A percentile compares a stretch with the other conserved stretches of the same genome.
Conservation (phyloP, 169 alveolate species). For the Cryptosporidium tyzzeri region DNA sequence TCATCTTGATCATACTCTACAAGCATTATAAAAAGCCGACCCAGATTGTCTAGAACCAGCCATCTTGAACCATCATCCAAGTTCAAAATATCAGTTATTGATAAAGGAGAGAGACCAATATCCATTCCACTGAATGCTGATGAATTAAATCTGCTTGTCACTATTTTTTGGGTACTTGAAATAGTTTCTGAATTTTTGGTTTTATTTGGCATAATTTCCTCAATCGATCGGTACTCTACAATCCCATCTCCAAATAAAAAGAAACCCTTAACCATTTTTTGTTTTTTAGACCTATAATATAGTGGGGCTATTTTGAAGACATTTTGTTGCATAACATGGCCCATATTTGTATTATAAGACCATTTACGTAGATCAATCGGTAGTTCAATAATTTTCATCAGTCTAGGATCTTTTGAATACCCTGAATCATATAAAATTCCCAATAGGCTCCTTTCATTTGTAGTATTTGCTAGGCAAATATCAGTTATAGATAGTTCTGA, state of each 20-base stretch:
- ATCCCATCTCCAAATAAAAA: slow-evolving; percentile 71
- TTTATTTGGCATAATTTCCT: slow-evolving; percentile 47
- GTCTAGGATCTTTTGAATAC: slow-evolving; percentile 44
- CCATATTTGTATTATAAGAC: slow-evolving; percentile 54
- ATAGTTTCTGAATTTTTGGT: not conserved
- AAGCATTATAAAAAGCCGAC: slow-evolving; percentile 57
- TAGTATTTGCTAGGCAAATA: slow-evolving; percentile 26
- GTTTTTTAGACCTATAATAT: slow-evolving; percentile 16
- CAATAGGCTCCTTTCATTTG: slow-evolving; percentile 27
- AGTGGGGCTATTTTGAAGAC: slow-evolving; percentile 32
- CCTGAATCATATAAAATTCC: slow-evolving; percentile 61
- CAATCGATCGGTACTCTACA: slow-evolving; percentile 39
- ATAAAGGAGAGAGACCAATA: slow-evolving; percentile 17
- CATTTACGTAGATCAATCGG: slow-evolving; percentile 51
- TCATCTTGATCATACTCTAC: slow-evolving; percentile 21
- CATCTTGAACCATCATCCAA: slow-evolving; percentile 47
- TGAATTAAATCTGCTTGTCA: slow-evolving; percentile 1
- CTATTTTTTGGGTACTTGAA: not conserved
- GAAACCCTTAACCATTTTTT: slow-evolving; percentile 27
- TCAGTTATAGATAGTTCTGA: slow-evolving; percentile 35
- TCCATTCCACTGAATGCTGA: slow-evolving; percentile 31
- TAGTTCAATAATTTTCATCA: slow-evolving; percentile 44
- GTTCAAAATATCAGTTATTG: slow-evolving; percentile 32
- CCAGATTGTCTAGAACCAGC: slow-evolving; percentile 51
- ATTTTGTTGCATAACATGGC: slow-evolving; percentile 4